These are phyloP conservation scores for Gigaspora rosea DNA, from an alignment of 192 early-diverging fungal genomes.

Conservation along the genomic window DNA sequence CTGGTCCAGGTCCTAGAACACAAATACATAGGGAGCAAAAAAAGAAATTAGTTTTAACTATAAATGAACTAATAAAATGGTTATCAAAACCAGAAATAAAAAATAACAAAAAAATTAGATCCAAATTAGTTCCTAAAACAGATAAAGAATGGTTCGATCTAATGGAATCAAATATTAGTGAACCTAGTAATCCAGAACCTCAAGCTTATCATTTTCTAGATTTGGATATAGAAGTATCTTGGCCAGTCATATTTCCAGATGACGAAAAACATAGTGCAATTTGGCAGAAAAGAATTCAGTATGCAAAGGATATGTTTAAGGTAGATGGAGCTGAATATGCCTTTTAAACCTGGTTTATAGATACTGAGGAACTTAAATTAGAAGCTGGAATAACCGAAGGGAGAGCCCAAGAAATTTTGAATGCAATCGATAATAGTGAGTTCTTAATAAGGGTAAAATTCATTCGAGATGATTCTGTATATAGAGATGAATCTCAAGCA, in stretches of 20 bases:
- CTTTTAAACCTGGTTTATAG: slow-evolving; percentile 12
- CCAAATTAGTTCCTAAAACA: too few species aligned
- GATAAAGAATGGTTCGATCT: too few species aligned
- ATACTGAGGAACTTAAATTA: neutral
- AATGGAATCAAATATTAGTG: neutral
- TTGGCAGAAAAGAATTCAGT: slow-evolving; percentile 22
- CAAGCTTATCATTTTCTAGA: neutral
- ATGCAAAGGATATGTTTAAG: slow-evolving; percentile 23
- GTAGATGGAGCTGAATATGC: slow-evolving; percentile 22
- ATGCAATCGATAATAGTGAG: slow-evolving; percentile 17
- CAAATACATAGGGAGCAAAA: too few species aligned
- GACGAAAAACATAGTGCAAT: neutral
- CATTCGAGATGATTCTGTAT: neutral
- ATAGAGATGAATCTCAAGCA: neutral
- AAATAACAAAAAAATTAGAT: too few species aligned
- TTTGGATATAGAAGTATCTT: slow-evolving; percentile 21
- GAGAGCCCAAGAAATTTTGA: slow-evolving; percentile 1
- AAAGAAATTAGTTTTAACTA: too few species aligned
- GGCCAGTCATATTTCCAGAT: slow-evolving; percentile 9
- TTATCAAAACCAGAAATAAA: too few species aligned
- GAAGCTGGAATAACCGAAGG: slow-evolving; percentile 13
- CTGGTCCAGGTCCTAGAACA: too few species aligned
- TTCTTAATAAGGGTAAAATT: slow-evolving; percentile 30
- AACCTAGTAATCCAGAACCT: neutral
- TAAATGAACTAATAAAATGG: too few species aligned